Evolutionary conservation across 2,329 filamentous ascomycete genomes (phyloP), one percentile per base, ranked within the genome.

Genomic region (Colletotrichum filicis): DNA sequence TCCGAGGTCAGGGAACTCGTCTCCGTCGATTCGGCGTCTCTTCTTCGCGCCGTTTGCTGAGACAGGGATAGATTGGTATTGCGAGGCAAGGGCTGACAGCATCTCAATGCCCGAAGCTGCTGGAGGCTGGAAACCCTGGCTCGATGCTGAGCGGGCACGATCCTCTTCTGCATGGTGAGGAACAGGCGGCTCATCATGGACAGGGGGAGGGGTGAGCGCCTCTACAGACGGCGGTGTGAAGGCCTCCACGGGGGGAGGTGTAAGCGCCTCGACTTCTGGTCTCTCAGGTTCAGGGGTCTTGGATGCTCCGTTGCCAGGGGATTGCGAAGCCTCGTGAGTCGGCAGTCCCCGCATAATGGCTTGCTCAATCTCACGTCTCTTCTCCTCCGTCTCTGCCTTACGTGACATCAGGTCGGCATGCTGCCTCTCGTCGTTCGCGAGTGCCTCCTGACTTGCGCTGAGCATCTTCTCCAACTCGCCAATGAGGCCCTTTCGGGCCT

Each of bases 281-380:
- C 94, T 91, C 74, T 92, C 91, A 30, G 87, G 82, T 16, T 82
- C 82, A 4, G 85, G 85, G 74, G 83, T 87, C 49, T 82, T 83
- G n/a, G 82, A 82, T 46, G 86, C 79, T 61, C 86, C 82, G 9
- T 85, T 84, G 3, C 86, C 85, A 4, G 86, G 83, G 11, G 90
- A 85, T 9, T 83, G 82, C 59, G 85, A 83, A 24, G 85, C 84
- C 70, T 89, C 87, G 66, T 85, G 86, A 9, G 91, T 88, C 1
- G 90, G 89, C 16, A 98, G 88, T 9, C 94, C 94, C 64, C 93
- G 91, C 89, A 99, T 95, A 76, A 99, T 98, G 61, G 91, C 92
- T 76, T 96, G 91, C 82, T 99, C 97, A 8, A 99, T 95, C 60
- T 97, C 93, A 65, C 92, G 91, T 82, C 97, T 97, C 83, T 94